phyloP scores from a whole-genome alignment of 257 asterid genomes.

The Nemophila menziesii region DNA sequence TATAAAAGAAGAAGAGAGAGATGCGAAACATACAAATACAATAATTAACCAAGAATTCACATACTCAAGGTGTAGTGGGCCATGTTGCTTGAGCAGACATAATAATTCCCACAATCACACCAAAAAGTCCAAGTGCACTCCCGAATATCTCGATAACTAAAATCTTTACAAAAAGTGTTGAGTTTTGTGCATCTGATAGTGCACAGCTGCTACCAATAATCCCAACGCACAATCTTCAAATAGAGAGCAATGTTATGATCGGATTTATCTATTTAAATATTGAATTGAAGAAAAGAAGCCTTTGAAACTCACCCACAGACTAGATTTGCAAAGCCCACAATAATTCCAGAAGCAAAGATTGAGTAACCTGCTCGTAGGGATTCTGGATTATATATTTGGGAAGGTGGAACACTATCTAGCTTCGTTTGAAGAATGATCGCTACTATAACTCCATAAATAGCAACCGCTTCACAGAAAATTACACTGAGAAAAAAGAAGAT shows the following conservation, averaged over 20 bases:
- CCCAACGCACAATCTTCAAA: slow-evolving; percentile 81
- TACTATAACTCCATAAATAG: slow-evolving; percentile 96
- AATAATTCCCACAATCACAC: slow-evolving; percentile 94
- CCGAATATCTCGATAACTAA: slow-evolving; percentile 97
- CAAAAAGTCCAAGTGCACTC: slow-evolving; percentile 92
- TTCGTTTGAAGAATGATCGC: slow-evolving; percentile 99
- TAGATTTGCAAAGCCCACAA: slow-evolving; percentile 96
- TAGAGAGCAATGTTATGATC: slow-evolving; percentile 2
- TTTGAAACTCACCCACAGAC: slow-evolving; percentile 76
- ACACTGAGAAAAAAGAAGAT: slow-evolving; percentile 40
- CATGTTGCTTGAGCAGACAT: slow-evolving; percentile 99
- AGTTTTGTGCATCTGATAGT: slow-evolving; percentile 92
- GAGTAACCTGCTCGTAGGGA: slow-evolving; percentile 98
- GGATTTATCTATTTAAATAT: background rate
- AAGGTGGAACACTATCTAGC: slow-evolving; percentile 77
- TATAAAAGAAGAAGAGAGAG: slow-evolving; percentile 1
- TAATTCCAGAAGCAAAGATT: slow-evolving; percentile 93
- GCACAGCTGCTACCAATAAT: slow-evolving; percentile 99
- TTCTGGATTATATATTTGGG: slow-evolving; percentile 65
- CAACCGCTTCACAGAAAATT: slow-evolving; percentile 96
- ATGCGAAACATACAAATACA: slow-evolving; percentile 12
- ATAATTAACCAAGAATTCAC: slow-evolving; percentile 1
- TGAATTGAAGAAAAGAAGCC: slow-evolving; percentile 1
- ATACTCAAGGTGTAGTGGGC: slow-evolving; percentile 45
- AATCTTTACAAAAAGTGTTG: slow-evolving; percentile 92